phyloP scores from a whole-genome alignment of 306 rosid genomes.

The Luffa acutangula region DNA sequence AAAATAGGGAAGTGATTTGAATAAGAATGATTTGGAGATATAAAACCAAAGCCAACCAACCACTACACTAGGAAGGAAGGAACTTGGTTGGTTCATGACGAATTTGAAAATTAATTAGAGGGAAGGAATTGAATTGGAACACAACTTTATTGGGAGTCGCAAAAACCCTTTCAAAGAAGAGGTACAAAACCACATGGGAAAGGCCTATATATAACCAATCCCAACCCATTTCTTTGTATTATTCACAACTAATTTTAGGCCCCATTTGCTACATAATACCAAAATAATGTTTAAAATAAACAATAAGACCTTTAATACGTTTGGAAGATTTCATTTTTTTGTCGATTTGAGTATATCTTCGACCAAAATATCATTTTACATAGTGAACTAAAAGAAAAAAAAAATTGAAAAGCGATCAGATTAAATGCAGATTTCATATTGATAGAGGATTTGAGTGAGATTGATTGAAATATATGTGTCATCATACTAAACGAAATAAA shows the following conservation, averaged over 20 bases:
- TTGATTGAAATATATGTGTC: too few relatives aligned
- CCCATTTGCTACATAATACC: not conserved
- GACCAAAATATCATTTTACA: too few relatives aligned
- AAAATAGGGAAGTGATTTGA: not conserved
- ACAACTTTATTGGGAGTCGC: constrained; percentile 9
- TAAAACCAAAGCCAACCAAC: not conserved
- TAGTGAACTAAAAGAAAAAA: too few relatives aligned
- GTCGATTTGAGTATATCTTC: too few relatives aligned
- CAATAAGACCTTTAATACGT: not conserved
- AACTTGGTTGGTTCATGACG: not conserved
- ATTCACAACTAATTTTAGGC: not conserved
- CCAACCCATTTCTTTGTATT: not conserved
- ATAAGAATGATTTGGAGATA: not conserved
- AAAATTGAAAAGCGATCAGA: too few relatives aligned
- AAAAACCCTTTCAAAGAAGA: not conserved
- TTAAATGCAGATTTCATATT: too few relatives aligned
- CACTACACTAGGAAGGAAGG: not conserved
- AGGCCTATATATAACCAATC: not conserved
- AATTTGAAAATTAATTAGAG: not conserved
- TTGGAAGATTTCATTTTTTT: not conserved
- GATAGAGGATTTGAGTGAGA: too few relatives aligned
- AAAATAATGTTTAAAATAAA: not conserved
- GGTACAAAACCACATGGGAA: constrained; percentile 9
- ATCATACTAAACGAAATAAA: too few relatives aligned
- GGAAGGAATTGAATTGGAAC: not conserved